Conservation (phyloP, 2,329 filamentous ascomycete species). For the Furcasterigmium furcatum region DNA sequence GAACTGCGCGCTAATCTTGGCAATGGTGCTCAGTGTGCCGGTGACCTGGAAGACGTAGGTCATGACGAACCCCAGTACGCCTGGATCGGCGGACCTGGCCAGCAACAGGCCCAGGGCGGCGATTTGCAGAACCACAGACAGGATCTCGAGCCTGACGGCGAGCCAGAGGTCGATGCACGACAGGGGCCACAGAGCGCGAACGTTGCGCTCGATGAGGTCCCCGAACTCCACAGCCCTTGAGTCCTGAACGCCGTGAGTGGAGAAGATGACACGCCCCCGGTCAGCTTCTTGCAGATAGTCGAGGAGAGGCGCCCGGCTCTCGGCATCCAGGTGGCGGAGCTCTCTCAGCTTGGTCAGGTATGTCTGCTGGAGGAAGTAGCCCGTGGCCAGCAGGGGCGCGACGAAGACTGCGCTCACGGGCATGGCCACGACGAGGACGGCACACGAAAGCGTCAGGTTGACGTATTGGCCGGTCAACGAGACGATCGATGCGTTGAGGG, state of each 20-base stretch:
- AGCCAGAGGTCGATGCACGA: conserved; percentile 5
- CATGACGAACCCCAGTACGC: conserved; percentile 8
- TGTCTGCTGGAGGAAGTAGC: neutral
- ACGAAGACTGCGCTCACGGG: neutral
- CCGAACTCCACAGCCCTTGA: neutral
- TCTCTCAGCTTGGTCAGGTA: neutral
- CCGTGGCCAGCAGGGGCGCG: neutral
- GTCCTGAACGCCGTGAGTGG: conserved; percentile 1
- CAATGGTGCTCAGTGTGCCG: conserved; percentile 2
- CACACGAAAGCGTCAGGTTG: neutral
- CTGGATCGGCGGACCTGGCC: neutral
- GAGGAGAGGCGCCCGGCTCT: neutral
- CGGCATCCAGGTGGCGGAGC: conserved; percentile 1
- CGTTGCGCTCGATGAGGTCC: neutral
- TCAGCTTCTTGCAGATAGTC: conserved; percentile 2
- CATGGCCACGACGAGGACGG: conserved; percentile 2
- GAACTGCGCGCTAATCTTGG: conserved; percentile 12
- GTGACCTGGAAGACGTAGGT: conserved; percentile 7
- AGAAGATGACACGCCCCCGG: conserved; percentile 1
- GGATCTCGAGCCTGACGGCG: conserved; percentile 3
- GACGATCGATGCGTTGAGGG: neutral
- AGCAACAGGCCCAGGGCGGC: neutral
- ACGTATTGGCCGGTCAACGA: neutral
- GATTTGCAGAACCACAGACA: conserved; percentile 4
- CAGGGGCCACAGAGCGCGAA: neutral